phyloP scores from a whole-genome alignment of 345 rosid genomes.

The Boechera stricta region DNA sequence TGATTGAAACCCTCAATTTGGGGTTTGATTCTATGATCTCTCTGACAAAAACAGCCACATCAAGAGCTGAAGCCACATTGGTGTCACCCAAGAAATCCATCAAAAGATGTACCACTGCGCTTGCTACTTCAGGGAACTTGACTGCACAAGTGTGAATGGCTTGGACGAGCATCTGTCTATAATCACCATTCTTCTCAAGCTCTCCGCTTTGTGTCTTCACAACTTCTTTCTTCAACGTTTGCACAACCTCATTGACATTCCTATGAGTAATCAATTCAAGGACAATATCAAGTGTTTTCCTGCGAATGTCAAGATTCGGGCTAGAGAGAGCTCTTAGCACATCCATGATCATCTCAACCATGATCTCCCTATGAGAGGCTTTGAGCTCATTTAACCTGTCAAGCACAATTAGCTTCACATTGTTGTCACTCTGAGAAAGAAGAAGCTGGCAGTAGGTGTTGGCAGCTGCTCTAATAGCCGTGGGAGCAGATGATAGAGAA shows the following conservation, averaged over 20 bases:
- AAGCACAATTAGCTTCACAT: slow-evolving; percentile 84
- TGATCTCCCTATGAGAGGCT: slow-evolving; percentile 68
- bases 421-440: slow-evolving; percentile 83
- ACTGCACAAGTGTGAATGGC: slow-evolving; percentile 86
- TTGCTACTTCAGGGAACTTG: slow-evolving; percentile 91
- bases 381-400: slow-evolving; percentile 79
- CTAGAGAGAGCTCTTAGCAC: slow-evolving; percentile 85
- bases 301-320: slow-evolving; percentile 77
- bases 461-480: slow-evolving; percentile 81
- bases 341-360: slow-evolving; percentile 88
- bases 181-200: slow-evolving; percentile 86
- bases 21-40: slow-evolving; percentile 86
- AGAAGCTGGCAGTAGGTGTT: slow-evolving; percentile 82
- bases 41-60: slow-evolving; percentile 77
- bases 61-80: slow-evolving; percentile 84
- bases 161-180: slow-evolving; percentile 88
- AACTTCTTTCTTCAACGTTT: slow-evolving; percentile 82
- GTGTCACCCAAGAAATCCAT: slow-evolving; percentile 90
- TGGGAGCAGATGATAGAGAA: slow-evolving; percentile 82
- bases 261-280: slow-evolving; percentile 76
- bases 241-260: slow-evolving; percentile 75
- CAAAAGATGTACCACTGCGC: slow-evolving; percentile 84
- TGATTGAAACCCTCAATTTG: slow-evolving; percentile 75
- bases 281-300: slow-evolving; percentile 82
- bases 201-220: slow-evolving; percentile 84